Evolutionary conservation across 78 protist species (phyloP).

Genomic region (Corallochytrium limacisporum): DNA sequence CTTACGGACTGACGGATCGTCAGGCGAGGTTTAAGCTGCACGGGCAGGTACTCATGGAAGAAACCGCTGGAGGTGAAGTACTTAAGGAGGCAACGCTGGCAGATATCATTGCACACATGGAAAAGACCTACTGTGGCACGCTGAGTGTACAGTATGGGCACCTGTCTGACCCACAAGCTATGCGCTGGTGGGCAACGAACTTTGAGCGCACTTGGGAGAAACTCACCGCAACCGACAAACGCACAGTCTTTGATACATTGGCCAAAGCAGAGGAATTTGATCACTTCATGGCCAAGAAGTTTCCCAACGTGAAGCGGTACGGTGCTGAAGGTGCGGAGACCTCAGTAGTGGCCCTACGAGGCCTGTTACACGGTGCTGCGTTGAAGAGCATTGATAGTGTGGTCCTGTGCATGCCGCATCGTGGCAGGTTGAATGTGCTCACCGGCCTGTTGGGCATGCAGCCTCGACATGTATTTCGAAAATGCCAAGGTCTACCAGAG

Average conservation of each 20-base stretch:
- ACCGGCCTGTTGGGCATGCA: constrained; percentile 37
- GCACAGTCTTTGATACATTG: constrained; percentile 10
- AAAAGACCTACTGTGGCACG: background rate
- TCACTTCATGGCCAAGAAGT: constrained; percentile 52
- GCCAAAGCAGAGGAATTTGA: constrained; percentile 67
- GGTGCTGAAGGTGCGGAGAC: constrained; percentile 65
- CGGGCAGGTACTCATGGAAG: no score
- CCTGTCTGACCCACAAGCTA: background rate
- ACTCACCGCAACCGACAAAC: background rate
- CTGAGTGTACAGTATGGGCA: background rate
- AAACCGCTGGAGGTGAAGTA: background rate
- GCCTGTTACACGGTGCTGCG: constrained; percentile 47
- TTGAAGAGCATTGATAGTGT: constrained; percentile 55
- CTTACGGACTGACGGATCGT: background rate
- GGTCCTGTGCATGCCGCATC: constrained; percentile 92
- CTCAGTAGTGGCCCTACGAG: constrained; percentile 38
- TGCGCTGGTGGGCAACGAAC: background rate
- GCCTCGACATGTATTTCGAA: constrained; percentile 43
- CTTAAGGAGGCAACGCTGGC: background rate
- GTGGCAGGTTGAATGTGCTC: constrained; percentile 80
- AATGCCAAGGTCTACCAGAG: constrained; percentile 67
- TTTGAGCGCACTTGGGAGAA: background rate
- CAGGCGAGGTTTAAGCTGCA: background rate
- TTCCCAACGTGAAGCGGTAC: constrained; percentile 52
- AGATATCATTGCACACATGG: background rate